phyloP scores from a whole-genome alignment of 805 yeast genomes.

The Yarrowia sp. region DNA sequence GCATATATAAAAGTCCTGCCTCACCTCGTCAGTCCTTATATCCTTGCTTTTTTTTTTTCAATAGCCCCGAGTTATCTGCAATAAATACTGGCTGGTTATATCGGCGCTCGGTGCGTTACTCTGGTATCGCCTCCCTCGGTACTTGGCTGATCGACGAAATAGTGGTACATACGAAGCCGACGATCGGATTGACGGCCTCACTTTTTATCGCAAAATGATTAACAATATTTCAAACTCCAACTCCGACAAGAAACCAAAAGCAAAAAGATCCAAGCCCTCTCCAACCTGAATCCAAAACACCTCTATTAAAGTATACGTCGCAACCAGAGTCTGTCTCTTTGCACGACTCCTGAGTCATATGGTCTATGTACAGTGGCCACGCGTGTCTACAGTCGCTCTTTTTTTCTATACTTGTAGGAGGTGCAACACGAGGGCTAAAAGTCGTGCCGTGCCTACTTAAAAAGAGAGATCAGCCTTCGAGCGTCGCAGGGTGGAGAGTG shows the following conservation, averaged over 20 bases:
- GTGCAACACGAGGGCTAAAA: neutral
- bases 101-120: no score
- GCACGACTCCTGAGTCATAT: no score
- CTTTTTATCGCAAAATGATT: neutral
- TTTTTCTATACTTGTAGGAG: no score
- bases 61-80: neutral
- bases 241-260: no score
- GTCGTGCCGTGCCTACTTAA: neutral
- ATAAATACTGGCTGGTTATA: neutral
- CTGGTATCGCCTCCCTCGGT: no score
- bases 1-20: no score
- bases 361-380: no score
- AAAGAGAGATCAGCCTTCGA: neutral
- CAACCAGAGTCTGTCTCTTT: no score
- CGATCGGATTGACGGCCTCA: neutral
- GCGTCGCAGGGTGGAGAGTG: neutral
- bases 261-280: no score
- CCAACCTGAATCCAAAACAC: neutral
- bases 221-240: neutral
- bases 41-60: neutral
- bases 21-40: no score
- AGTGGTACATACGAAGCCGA: constrained; percentile 11
- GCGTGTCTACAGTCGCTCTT: no score
- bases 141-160: neutral
- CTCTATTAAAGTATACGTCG: constrained; percentile 1